Evolutionary conservation across 805 yeast genomes (phyloP).

Genomic region (Candida alai): DNA sequence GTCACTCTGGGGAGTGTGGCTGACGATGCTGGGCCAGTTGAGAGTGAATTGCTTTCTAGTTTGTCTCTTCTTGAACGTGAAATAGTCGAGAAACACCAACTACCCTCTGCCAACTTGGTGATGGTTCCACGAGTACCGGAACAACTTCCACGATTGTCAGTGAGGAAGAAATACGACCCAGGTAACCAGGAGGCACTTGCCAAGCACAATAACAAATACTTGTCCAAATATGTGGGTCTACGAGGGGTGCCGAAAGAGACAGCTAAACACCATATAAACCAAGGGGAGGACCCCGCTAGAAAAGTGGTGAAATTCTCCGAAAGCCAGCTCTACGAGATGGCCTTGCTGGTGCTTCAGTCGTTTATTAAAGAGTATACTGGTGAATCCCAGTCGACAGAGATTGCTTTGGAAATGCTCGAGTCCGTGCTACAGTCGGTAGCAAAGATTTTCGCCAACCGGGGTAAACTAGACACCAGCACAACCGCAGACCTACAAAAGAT

Average conservation of each 20-base stretch:
- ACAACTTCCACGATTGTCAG: conserved; percentile 19
- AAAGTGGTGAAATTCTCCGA: conserved; percentile 2
- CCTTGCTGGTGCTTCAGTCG: background rate
- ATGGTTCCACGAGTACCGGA: too few relatives aligned
- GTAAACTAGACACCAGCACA: background rate
- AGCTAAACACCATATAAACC: background rate
- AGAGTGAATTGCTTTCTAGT: background rate
- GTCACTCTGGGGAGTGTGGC: too few relatives aligned
- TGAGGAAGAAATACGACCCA: conserved; percentile 19
- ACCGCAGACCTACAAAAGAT: conserved; percentile 3
- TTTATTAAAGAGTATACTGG: too few relatives aligned
- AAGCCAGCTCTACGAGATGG: background rate
- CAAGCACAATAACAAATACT: conserved; percentile 17
- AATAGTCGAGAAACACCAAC: background rate
- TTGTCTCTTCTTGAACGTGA: background rate
- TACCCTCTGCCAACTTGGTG: conserved; percentile 1
- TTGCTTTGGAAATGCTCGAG: conserved; percentile 3
- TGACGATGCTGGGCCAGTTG: background rate
- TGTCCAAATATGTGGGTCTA: conserved; percentile 12
- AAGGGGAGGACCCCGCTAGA: conserved; percentile 9
- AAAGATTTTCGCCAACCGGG: background rate
- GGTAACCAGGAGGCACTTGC: conserved; percentile 12
- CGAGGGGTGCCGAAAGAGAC: background rate
- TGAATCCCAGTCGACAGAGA: too few relatives aligned
- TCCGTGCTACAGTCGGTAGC: conserved; percentile 1